Evolutionary conservation across 352 stramenopile genomes (phyloP).

Genomic region (Discostella stelligera): DNA sequence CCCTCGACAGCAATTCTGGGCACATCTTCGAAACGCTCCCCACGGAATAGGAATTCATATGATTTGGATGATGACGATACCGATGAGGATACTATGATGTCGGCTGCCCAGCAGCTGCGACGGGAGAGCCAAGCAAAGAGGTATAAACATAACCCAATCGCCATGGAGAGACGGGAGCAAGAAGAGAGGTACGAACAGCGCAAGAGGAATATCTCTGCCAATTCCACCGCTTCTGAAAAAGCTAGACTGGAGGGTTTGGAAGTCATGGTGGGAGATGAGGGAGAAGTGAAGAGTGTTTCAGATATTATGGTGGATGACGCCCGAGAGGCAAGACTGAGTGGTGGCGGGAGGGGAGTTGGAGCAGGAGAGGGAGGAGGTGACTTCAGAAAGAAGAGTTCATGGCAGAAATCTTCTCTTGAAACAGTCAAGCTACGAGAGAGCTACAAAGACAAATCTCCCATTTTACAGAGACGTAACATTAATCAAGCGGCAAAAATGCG

Average conservation of each 20-base stretch:
- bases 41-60: background rate
- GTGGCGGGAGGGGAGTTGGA: background rate
- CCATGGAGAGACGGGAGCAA: constrained; percentile 18
- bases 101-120: background rate
- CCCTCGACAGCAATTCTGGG: background rate
- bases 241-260: constrained; percentile 28
- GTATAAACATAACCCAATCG: constrained; percentile 25
- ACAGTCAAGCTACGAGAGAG: constrained; percentile 16
- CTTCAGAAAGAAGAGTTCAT: background rate
- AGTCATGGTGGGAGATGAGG: constrained; percentile 16
- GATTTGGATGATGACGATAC: constrained; percentile 2
- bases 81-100: constrained; percentile 8
- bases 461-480: constrained; percentile 10
- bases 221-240: background rate
- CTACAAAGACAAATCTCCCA: constrained; percentile 16
- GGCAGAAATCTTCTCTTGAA: constrained; percentile 15
- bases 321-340: background rate
- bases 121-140: background rate
- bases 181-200: constrained; percentile 15
- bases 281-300: constrained; percentile 27
- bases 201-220: background rate
- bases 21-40: background rate
- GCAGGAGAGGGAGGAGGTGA: background rate
- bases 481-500: constrained; percentile 4
- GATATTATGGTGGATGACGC: constrained; percentile 18